A percentile compares a stretch with the other conserved stretches of the same genome.
These are phyloP conservation scores for Biscogniauxia sp. DNA, from an alignment of 2,329 filamentous ascomycete genomes.

Conservation along the genomic window DNA sequence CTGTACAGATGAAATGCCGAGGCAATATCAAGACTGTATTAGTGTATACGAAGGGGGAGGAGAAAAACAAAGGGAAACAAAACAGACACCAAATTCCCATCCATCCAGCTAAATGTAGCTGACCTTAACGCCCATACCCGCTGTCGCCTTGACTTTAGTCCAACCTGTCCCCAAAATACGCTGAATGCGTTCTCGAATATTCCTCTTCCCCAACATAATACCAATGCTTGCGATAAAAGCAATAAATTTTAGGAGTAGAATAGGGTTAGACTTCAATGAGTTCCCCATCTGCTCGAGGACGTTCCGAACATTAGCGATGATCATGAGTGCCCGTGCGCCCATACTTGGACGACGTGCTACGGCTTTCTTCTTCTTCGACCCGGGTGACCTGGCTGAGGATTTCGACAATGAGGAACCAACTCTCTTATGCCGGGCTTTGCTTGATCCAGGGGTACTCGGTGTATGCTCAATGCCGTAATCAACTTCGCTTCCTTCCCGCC, in stretches of 20 bases:
- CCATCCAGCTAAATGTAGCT: conserved; percentile 72
- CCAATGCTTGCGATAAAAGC: conserved; percentile 79
- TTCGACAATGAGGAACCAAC: conserved; percentile 34
- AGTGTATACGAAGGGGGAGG: conserved; percentile 2
- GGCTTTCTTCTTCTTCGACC: conserved; percentile 36
- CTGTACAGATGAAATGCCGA: background rate
- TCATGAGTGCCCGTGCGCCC: conserved; percentile 48
- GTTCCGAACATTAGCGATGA: conserved; percentile 51
- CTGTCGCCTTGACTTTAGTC: conserved; percentile 78
- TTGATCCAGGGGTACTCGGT: conserved; percentile 37
- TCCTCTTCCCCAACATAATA: conserved; percentile 70
- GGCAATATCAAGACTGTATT: conserved; percentile 11
- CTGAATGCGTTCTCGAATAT: conserved; percentile 71
- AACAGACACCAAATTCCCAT: conserved; percentile 2
- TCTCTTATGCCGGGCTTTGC: conserved; percentile 32
- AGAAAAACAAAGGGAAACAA: too few species aligned
- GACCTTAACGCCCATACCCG: conserved; percentile 96
- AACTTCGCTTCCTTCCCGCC: conserved; percentile 55
- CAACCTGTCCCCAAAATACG: conserved; percentile 68
- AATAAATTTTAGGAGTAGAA: conserved; percentile 60
- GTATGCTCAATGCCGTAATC: conserved; percentile 68
- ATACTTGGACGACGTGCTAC: conserved; percentile 36
- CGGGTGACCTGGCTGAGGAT: conserved; percentile 25
- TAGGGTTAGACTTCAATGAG: conserved; percentile 55
- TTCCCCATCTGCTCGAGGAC: conserved; percentile 50